Percentiles rank a stretch among this genome's conserved stretches.
Conservation (phyloP, 2,329 filamentous ascomycete genomes). For the Paracorniculantispora psalliotae region DNA sequence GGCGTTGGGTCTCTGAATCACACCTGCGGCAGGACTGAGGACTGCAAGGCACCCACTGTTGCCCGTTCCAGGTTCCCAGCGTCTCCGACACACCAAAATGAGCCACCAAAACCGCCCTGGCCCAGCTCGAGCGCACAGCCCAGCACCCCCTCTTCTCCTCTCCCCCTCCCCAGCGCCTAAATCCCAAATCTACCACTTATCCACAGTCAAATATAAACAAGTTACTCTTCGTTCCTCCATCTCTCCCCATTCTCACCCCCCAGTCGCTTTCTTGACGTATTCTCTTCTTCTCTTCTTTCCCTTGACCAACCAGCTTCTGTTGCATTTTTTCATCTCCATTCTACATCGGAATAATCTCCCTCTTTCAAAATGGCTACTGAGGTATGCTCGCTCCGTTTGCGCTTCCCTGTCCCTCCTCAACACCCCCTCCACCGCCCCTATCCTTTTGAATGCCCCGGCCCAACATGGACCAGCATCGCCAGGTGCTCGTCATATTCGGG, state of each 20-base stretch:
- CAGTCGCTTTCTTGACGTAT: slow-evolving; percentile 19
- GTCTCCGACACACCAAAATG: no score
- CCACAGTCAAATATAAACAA: slow-evolving; percentile 28
- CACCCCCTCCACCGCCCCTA: neutral
- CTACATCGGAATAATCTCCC: slow-evolving; percentile 15
- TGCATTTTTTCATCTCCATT: slow-evolving; percentile 12
- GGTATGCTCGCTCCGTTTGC: slow-evolving; percentile 40
- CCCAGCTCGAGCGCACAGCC: no score
- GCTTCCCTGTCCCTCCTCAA: slow-evolving; percentile 14
- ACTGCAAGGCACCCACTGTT: no score
- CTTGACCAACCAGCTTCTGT: slow-evolving; percentile 1
- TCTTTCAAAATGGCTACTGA: slow-evolving; percentile 54
- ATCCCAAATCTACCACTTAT: slow-evolving; percentile 21
- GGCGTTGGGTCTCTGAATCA: no score
- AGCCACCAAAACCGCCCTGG: no score
- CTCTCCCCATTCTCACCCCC: slow-evolving; percentile 20
- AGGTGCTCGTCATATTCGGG: neutral
- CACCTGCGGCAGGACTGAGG: no score
- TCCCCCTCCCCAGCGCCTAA: slow-evolving; percentile 10
- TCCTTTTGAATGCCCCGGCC: neutral
- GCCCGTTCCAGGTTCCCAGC: no score
- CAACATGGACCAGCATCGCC: neutral
- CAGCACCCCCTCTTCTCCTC: slow-evolving; percentile 17
- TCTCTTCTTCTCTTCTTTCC: slow-evolving; percentile 14
- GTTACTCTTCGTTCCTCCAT: slow-evolving; percentile 24